Conservation (phyloP, 441 rosid species). For the Raphanus hybrid region DNA sequence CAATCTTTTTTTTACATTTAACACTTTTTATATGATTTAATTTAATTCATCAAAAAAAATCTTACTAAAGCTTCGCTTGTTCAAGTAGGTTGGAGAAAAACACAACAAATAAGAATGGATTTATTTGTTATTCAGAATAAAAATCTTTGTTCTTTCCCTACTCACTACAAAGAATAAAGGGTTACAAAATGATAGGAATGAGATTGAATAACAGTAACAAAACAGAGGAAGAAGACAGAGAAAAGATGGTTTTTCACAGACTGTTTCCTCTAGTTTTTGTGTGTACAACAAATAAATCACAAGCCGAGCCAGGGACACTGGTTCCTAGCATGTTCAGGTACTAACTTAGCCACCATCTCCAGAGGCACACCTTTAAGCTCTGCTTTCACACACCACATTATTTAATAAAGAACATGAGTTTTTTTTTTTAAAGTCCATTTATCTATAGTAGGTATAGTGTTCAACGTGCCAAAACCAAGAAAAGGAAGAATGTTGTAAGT, state of each 20-base stretch:
- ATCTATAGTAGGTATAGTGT: too few relatives aligned
- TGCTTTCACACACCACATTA: neutral
- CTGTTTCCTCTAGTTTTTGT: neutral
- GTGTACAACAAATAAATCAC: neutral
- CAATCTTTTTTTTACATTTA: too few relatives aligned
- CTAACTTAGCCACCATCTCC: slow-evolving; percentile 11
- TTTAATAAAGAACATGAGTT: neutral
- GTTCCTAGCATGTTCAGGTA: slow-evolving; percentile 1
- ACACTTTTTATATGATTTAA: too few relatives aligned
- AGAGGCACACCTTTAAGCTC: slow-evolving; percentile 6
- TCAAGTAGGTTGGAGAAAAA: neutral
- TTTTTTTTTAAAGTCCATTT: too few relatives aligned
- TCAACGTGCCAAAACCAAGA: too few relatives aligned
- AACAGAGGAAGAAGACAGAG: neutral
- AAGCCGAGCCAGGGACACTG: neutral
- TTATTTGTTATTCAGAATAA: neutral
- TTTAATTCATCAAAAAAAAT: neutral
- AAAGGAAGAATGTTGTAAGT: too few relatives aligned
- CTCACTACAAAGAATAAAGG: neutral
- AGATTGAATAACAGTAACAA: neutral
- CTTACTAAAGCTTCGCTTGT: neutral
- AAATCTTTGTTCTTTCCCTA: neutral
- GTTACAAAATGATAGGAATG: neutral
- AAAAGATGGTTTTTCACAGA: neutral
- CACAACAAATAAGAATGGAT: neutral